Conservation (phyloP, 2,329 filamentous ascomycete genomes). For the Madurella fahalii region DNA sequence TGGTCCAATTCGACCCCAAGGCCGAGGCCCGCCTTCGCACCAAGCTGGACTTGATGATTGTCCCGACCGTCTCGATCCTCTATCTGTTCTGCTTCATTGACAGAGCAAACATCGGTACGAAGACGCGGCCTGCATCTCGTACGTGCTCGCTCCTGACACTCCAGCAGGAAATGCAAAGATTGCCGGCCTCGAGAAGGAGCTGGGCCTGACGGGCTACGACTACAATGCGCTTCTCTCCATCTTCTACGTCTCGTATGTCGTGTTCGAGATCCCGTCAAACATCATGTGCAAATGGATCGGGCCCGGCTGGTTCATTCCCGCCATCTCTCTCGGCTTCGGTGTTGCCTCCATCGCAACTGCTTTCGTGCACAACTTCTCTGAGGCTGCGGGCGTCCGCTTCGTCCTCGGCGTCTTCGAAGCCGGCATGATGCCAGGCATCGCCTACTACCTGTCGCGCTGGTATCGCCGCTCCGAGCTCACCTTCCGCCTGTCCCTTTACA, state of each 20-base stretch:
- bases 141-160: background rate
- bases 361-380: conserved; percentile 49
- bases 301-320: conserved; percentile 59
- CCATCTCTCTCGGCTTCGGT: conserved; percentile 52
- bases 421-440: conserved; percentile 60
- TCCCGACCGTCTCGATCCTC: conserved; percentile 59
- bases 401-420: conserved; percentile 58
- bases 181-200: conserved; percentile 52
- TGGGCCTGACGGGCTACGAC: conserved; percentile 51
- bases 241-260: conserved; percentile 61
- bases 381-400: conserved; percentile 52
- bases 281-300: conserved; percentile 59
- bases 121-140: too few relatives aligned
- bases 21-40: conserved; percentile 53
- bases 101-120: conserved; percentile 61
- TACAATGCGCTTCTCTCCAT: conserved; percentile 58
- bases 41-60: conserved; percentile 60
- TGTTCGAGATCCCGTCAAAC: conserved; percentile 60
- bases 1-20: conserved; percentile 51
- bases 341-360: conserved; percentile 54
- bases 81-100: conserved; percentile 71
- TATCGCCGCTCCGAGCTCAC: conserved; percentile 59
- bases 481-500: conserved; percentile 58
- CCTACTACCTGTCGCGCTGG: conserved; percentile 59
- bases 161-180: conserved; percentile 52